These are phyloP conservation scores for Conidiobolus coronatus DNA, from an alignment of 371 early-diverging fungal species.

Conservation along the genomic window DNA sequence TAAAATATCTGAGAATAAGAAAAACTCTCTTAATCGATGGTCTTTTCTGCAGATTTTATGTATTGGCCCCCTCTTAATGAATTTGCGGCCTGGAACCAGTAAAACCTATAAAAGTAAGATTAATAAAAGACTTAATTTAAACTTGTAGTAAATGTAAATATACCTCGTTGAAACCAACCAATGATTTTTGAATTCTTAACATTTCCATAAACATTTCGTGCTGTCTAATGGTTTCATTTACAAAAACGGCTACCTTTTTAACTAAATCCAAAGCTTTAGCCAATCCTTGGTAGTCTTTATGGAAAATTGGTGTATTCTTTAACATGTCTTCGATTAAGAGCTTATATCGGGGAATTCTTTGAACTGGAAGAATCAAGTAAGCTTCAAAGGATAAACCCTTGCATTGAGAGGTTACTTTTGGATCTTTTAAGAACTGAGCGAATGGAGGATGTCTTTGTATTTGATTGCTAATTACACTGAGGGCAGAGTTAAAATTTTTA, in stretches of 20 bases:
- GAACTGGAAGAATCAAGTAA: conserved; percentile 60
- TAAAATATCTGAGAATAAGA: conserved; percentile 46
- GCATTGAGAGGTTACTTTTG: conserved; percentile 19
- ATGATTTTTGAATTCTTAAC: conserved; percentile 30
- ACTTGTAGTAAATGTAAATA: conserved; percentile 1
- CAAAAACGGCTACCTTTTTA: conserved; percentile 33
- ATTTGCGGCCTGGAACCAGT: conserved; percentile 32
- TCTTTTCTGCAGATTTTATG: conserved; percentile 39
- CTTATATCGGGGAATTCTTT: conserved; percentile 56
- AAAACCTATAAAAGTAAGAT: conserved; percentile 11
- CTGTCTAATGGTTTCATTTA: conserved; percentile 47
- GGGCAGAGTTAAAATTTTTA: conserved; percentile 15
- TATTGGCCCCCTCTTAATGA: conserved; percentile 29
- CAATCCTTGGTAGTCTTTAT: conserved; percentile 32
- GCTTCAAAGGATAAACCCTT: conserved; percentile 39
- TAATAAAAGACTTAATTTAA: conserved; percentile 3
- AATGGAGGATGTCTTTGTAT: conserved; percentile 14
- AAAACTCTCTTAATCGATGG: conserved; percentile 33
- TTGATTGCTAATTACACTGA: conserved; percentile 13
- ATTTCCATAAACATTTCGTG: conserved; percentile 45
- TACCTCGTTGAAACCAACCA: conserved; percentile 24
- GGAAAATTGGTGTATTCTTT: conserved; percentile 25
- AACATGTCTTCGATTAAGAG: conserved; percentile 45
- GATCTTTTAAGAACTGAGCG: conserved; percentile 13
- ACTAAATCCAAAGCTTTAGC: conserved; percentile 27